Evolutionary conservation across 805 yeast genomes (phyloP), one percentile per base, ranked within the genome.

Genomic region (Yamadazyma insecticola): DNA sequence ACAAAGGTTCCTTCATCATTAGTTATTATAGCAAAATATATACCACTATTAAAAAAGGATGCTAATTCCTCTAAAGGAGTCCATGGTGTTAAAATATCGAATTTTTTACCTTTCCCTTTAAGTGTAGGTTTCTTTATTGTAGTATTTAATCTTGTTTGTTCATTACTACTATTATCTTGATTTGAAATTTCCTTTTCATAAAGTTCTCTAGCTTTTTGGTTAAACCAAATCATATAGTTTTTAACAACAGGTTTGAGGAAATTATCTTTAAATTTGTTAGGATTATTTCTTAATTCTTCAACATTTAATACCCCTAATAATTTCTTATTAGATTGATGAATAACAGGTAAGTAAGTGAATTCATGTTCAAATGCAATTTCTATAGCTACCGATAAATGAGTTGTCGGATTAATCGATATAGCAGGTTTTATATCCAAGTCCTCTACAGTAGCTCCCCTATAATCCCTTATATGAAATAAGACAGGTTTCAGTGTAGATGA

Each of bases 351-450:
- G 44, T 62, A 67, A 8, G 74, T 67, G 50, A 70, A 75, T 36
- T 70, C 71, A 42, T 72, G 57, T 46, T 76, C 81, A 37, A 60
- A 74, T n/a, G 78, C 64, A 22, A 73, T 55, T 41, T 73, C 79
- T 20, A 72, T 52, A 8, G 80, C 81, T 28, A 61, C 63, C n/a
- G 51, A 53, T 22, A 76, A 50, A 6, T 59, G 58, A 6, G 75
- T 70, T 12, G 60, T 48, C 1, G 78, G 78, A 29, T 63, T 61
- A 18, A 76, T 68, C 8, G 77, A 63, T 19, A 72, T 53, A 14
- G 80, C 80, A 1, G 81, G 81, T 24, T 70, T 68, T 29, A 74
- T 63, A 47, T 75, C 78, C 37, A 76, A 62, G 43, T 76, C 81
- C 47, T 76, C 81, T 5, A 76, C 67, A 2, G 77, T 72, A 9